phyloP scores from a whole-genome alignment of 139 green algal genomes.

The Coccomyxa sp. region DNA sequence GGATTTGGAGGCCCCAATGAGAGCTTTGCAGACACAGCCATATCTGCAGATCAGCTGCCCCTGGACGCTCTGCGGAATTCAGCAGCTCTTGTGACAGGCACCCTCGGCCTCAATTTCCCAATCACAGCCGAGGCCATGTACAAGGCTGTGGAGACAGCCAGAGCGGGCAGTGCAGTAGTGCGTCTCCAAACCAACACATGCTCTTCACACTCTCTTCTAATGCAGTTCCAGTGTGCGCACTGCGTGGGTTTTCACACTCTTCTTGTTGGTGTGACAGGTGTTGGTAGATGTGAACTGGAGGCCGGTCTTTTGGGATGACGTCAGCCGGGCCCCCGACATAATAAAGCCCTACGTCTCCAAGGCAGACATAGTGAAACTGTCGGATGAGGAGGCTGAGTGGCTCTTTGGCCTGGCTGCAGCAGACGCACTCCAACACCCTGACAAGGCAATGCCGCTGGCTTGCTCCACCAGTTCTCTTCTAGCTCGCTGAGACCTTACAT shows the following conservation, averaged over 20 bases:
- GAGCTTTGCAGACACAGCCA: slow-evolving; percentile 73
- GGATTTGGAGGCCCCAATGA: slow-evolving; percentile 65
- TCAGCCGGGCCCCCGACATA: slow-evolving; percentile 13
- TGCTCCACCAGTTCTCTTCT: no score
- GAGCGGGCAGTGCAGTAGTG: slow-evolving; percentile 12
- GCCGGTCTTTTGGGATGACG: slow-evolving; percentile 78
- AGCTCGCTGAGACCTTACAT: no score
- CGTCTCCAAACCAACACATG: not conserved
- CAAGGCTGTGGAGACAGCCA: slow-evolving; percentile 40
- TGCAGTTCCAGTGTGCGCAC: not conserved
- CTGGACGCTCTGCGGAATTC: slow-evolving; percentile 44
- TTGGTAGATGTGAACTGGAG: slow-evolving; percentile 92
- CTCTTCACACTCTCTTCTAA: not conserved
- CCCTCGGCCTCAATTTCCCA: slow-evolving; percentile 71
- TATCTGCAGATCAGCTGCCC: slow-evolving; percentile 58
- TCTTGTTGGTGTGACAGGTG: slow-evolving; percentile 19
- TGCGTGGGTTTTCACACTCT: not conserved
- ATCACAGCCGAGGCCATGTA: slow-evolving; percentile 51
- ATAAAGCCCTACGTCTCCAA: slow-evolving; percentile 35
- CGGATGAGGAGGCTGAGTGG: slow-evolving; percentile 80
- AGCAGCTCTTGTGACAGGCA: slow-evolving; percentile 72
- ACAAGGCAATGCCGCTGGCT: slow-evolving; percentile 16
- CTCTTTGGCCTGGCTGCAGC: slow-evolving; percentile 57
- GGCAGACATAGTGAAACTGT: slow-evolving; percentile 82
- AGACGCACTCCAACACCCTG: slow-evolving; percentile 43